A percentile compares a stretch with the other conserved stretches of the same genome.
phyloP scores from a whole-genome alignment of 169 alveolate genomes.

The Babesia gibsoni region DNA sequence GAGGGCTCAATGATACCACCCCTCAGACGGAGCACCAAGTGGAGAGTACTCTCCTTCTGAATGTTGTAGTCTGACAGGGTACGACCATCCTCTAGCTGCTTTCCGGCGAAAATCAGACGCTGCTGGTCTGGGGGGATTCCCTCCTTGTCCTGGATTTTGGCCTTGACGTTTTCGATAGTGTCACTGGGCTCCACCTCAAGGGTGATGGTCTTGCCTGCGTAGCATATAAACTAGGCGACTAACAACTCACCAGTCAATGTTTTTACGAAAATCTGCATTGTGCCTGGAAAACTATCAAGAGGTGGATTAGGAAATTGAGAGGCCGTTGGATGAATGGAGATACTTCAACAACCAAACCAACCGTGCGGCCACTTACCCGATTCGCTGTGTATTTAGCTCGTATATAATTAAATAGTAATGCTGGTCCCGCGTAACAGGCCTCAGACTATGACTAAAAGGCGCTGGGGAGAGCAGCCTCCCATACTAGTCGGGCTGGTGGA shows the following conservation, averaged over 20 bases:
- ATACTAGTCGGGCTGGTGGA: no score
- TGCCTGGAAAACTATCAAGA: conserved; percentile 20
- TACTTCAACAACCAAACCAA: no score
- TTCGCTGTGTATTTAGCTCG: no score
- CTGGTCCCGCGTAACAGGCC: no score
- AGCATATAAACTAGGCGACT: not conserved
- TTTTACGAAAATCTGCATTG: conserved; percentile 93
- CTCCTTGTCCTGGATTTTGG: conserved; percentile 96
- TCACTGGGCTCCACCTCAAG: conserved; percentile 95
- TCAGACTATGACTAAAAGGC: no score
- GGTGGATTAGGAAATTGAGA: not conserved
- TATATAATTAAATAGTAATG: no score
- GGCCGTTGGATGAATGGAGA: no score
- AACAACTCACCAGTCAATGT: conserved; percentile 88
- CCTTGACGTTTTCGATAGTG: conserved; percentile 96
- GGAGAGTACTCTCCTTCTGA: conserved; percentile 96
- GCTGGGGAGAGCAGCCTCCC: no score
- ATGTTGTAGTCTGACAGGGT: conserved; percentile 98
- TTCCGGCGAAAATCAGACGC: conserved; percentile 98
- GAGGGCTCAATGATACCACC: conserved; percentile 99
- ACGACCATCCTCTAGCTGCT: conserved; percentile 98
- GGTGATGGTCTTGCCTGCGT: conserved; percentile 88
- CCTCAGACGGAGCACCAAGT: conserved; percentile 96
- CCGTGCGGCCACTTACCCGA: not conserved
- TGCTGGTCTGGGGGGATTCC: conserved; percentile 99